Evolutionary conservation across 1,139 yeast species (phyloP).

Genomic region (Kodamaea ohmeri): DNA sequence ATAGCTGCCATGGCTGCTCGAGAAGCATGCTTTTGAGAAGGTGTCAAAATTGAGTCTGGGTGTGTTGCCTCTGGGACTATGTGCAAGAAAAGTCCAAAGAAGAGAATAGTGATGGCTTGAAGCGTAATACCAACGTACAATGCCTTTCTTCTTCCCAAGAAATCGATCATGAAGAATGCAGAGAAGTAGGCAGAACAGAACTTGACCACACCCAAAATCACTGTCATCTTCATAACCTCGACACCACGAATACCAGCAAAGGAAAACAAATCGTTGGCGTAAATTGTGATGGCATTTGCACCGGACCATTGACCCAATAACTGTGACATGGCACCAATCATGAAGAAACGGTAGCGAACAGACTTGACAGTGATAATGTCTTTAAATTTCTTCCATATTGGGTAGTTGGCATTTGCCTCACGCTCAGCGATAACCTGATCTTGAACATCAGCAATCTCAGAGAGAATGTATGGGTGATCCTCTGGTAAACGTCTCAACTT

Average conservation of each 20-base stretch:
- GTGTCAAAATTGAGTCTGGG: constrained; percentile 13
- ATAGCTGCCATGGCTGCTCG: constrained; percentile 23
- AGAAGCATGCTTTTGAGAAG: constrained; percentile 18
- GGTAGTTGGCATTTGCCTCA: constrained; percentile 28
- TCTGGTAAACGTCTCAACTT: constrained; percentile 48
- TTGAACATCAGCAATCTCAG: constrained; percentile 51
- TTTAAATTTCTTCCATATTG: constrained; percentile 20
- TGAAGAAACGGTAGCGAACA: constrained; percentile 44
- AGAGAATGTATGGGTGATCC: constrained; percentile 49
- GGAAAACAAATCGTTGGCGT: constrained; percentile 53
- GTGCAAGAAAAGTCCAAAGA: constrained; percentile 21
- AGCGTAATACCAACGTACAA: constrained; percentile 29
- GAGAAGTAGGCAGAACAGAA: constrained; percentile 41
- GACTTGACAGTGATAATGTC: constrained; percentile 38
- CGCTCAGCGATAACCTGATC: constrained; percentile 41
- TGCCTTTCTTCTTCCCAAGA: constrained; percentile 43
- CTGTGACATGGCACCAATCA: constrained; percentile 44
- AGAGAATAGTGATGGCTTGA: constrained; percentile 18
- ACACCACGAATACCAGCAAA: constrained; percentile 43
- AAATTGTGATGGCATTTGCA: constrained; percentile 46
- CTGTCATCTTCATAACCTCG: constrained; percentile 45
- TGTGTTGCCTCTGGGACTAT: constrained; percentile 22
- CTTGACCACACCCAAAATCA: constrained; percentile 47
- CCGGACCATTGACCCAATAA: constrained; percentile 63
- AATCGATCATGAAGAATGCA: constrained; percentile 46